Conservation (phyloP, 2,329 filamentous ascomycete species). For the Cytospora paraplurivora region DNA sequence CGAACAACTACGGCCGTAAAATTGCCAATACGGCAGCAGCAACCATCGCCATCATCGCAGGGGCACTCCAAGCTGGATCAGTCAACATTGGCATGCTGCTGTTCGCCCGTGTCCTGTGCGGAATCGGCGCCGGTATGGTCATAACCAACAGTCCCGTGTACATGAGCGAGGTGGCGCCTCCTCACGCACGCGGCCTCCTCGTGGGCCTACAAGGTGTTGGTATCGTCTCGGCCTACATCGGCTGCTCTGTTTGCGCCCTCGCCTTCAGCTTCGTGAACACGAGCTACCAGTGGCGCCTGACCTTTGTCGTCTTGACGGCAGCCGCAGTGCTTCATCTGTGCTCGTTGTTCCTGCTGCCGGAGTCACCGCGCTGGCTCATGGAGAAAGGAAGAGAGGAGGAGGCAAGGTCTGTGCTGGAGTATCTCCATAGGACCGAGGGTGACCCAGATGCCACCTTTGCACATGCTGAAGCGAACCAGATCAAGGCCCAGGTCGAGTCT, state of each 20-base stretch:
- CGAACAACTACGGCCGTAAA: conserved; percentile 1
- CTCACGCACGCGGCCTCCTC: conserved; percentile 34
- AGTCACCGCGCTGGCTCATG: conserved; percentile 33
- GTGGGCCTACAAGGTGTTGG: conserved; percentile 34
- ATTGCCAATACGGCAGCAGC: neutral
- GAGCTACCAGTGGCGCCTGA: conserved; percentile 34
- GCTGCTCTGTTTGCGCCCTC: conserved; percentile 30
- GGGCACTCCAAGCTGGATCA: neutral
- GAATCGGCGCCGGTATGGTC: conserved; percentile 8
- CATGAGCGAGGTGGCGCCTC: conserved; percentile 36
- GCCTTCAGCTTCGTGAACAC: conserved; percentile 33
- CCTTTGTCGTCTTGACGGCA: conserved; percentile 33
- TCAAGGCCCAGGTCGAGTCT: conserved; percentile 35
- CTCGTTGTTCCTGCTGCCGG: conserved; percentile 31
- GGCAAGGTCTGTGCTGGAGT: conserved; percentile 30
- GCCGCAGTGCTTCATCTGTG: conserved; percentile 26
- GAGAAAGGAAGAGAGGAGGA: conserved; percentile 32
- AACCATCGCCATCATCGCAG: neutral
- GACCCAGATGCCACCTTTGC: conserved; percentile 34
- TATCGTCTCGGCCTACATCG: conserved; percentile 35
- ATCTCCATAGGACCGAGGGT: conserved; percentile 32
- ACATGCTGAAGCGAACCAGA: conserved; percentile 35
- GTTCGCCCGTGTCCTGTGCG: neutral
- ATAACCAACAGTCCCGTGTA: conserved; percentile 4
- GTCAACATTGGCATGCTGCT: neutral